These are phyloP conservation scores for Plenodomus lindquistii DNA, from an alignment of 2,329 filamentous ascomycete genomes.

Conservation along the genomic window DNA sequence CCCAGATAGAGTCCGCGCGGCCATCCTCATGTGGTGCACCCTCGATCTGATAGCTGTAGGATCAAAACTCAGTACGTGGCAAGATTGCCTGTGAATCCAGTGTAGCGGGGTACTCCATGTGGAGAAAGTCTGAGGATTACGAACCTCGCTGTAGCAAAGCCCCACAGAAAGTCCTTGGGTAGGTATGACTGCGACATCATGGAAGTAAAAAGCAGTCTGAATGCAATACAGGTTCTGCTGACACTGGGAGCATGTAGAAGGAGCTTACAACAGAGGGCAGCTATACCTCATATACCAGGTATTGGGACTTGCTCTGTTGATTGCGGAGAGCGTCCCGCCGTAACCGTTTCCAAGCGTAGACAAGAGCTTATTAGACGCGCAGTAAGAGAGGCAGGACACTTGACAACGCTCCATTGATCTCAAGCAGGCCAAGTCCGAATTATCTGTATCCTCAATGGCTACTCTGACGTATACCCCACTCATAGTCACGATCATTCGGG, in stretches of 20 bases:
- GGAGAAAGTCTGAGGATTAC: conserved; percentile 25
- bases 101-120: conserved; percentile 28
- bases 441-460: conserved; percentile 26
- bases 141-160: conserved; percentile 49
- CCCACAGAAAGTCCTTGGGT: conserved; percentile 47
- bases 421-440: conserved; percentile 20
- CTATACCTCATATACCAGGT: conserved; percentile 37
- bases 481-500: conserved; percentile 15
- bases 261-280: conserved; percentile 19
- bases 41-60: conserved; percentile 80
- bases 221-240: conserved; percentile 9
- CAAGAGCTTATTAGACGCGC: conserved; percentile 28
- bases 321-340: conserved; percentile 44
- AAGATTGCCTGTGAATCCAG: conserved; percentile 6
- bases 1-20: conserved; percentile 83
- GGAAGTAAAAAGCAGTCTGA: conserved; percentile 6
- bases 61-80: conserved; percentile 24
- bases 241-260: conserved; percentile 7
- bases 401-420: conserved; percentile 18
- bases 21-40: conserved; percentile 75
- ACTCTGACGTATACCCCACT: conserved; percentile 19
- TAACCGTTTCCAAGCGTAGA: conserved; percentile 39
- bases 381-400: conserved; percentile 30
- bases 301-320: conserved; percentile 23
- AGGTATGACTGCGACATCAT: conserved; percentile 44